phyloP scores from a whole-genome alignment of 1,284 basidiomycete genomes.

The Volvariella surrecta region DNA sequence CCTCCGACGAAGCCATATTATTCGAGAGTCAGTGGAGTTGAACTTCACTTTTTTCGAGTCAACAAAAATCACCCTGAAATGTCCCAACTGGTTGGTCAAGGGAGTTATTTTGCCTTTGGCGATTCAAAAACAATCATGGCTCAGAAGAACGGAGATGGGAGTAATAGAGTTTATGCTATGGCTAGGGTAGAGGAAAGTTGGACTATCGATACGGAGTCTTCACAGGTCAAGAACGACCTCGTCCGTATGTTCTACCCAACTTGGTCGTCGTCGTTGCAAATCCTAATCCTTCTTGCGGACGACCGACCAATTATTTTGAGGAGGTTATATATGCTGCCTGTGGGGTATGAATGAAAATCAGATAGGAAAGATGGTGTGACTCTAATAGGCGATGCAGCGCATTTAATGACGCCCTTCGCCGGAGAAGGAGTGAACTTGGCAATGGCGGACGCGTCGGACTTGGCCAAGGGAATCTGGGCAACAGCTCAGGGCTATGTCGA shows the following conservation, averaged over 20 bases:
- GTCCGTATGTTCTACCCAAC: slow-evolving; percentile 5
- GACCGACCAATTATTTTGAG: slow-evolving; percentile 14
- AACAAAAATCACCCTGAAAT: slow-evolving; percentile 16
- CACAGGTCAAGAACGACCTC: slow-evolving; percentile 2
- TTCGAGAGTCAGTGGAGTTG: slow-evolving; percentile 24
- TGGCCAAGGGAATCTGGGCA: slow-evolving; percentile 9
- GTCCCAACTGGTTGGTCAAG: slow-evolving; percentile 19
- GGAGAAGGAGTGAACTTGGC: slow-evolving; percentile 35
- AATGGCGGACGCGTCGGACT: slow-evolving; percentile 16
- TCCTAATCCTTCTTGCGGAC: slow-evolving; percentile 11
- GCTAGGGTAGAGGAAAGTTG: slow-evolving; percentile 18
- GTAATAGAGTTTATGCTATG: slow-evolving; percentile 22
- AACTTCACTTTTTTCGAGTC: slow-evolving; percentile 13
- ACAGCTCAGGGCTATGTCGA: too few species aligned
- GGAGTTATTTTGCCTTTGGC: slow-evolving; percentile 18
- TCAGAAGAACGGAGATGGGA: slow-evolving; percentile 24
- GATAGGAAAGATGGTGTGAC: slow-evolving; percentile 10
- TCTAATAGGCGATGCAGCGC: slow-evolving; percentile 36
- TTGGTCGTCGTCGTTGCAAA: slow-evolving; percentile 7
- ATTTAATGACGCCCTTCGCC: slow-evolving; percentile 35
- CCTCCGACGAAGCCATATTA: slow-evolving; percentile 22
- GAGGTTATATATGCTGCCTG: slow-evolving; percentile 13
- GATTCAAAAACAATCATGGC: slow-evolving; percentile 19
- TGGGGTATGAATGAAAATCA: slow-evolving; percentile 10
- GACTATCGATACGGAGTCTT: slow-evolving; percentile 8